These are phyloP conservation scores for Narthecium ossifragum DNA, from an alignment of 106 monocot genomes.

Conservation along the genomic window DNA sequence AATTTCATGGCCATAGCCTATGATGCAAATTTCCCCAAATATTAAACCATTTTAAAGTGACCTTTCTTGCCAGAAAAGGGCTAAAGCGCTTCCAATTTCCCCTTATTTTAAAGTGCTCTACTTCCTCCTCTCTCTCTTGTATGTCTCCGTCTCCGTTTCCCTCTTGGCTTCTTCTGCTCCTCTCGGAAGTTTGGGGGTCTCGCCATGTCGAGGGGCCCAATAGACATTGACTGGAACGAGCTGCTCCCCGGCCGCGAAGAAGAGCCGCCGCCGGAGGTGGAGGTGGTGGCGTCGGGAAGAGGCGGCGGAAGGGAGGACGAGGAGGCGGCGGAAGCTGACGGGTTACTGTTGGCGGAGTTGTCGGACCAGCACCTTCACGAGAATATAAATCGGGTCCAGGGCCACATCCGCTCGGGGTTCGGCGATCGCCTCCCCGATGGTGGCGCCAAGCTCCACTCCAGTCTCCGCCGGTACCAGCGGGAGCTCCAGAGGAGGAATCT, in stretches of 20 bases:
- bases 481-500: not conserved
- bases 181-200: no score
- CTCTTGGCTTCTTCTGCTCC: no score
- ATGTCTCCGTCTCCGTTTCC: no score
- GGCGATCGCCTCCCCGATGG: not conserved
- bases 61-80: no score
- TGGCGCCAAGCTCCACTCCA: not conserved
- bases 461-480: not conserved
- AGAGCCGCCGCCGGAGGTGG: conserved; percentile 7
- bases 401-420: not conserved
- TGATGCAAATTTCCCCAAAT: no score
- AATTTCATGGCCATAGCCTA: no score
- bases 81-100: no score
- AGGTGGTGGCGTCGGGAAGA: conserved; percentile 1
- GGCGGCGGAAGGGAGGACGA: not conserved
- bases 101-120: no score
- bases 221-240: conserved; percentile 6
- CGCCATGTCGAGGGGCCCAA: no score
- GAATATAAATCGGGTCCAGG: no score
- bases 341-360: not conserved
- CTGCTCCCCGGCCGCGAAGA: not conserved
- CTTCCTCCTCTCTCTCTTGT: no score
- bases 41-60: no score
- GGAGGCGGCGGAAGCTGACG: not conserved
- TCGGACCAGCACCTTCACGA: not conserved